Evolutionary conservation across 2,329 filamentous ascomycete species (phyloP), one percentile per base, ranked within the genome.

Genomic region (Parastagonospora avenae): DNA sequence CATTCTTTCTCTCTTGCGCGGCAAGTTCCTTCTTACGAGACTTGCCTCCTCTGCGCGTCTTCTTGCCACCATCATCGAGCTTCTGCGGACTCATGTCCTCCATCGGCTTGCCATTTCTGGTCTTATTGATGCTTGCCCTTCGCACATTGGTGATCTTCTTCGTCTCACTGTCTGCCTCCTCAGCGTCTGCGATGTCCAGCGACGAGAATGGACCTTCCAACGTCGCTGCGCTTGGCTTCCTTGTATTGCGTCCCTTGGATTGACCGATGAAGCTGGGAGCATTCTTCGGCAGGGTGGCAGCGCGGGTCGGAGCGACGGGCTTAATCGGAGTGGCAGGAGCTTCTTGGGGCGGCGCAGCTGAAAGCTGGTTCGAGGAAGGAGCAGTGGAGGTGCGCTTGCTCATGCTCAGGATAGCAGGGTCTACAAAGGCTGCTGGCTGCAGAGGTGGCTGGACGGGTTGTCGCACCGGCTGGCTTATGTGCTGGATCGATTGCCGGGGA

Each of bases 321-420:
- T 77, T 78, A 48, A 77, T 73, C 0, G 77, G 77, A 19, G 75
- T 77, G 6, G 76, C 73, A 14, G 76, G 72, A 12, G 72, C 74
- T 57, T 74, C 71, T 43, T 70, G 70, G 2, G 69, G 68, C 19
- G 59, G 57, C 28, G 62, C 58, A 36, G 60, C 46, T 29, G 61
- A 49, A 11, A 60, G 36, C 33, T 65, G 63, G 15, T 55, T 54
- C 11, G 52, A 47, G 3, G 63, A 49, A 44, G 58, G 59, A 29
- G 59, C 57, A 14, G 62, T 40, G 65, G 70, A 43, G 63, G 73
- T 53, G 63, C 64, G 61, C 52, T 72, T 78, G 15, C 72, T 72
- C 68, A 90, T 83, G 67, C 90, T 92, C 39, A 95, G 70, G 48
- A 95, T 95, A 3, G 91, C 91, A 9, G 91, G 91, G 63, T 95